Conservation (phyloP, 176 grass and related monocot genomes). For the Eragrostis curvula region DNA sequence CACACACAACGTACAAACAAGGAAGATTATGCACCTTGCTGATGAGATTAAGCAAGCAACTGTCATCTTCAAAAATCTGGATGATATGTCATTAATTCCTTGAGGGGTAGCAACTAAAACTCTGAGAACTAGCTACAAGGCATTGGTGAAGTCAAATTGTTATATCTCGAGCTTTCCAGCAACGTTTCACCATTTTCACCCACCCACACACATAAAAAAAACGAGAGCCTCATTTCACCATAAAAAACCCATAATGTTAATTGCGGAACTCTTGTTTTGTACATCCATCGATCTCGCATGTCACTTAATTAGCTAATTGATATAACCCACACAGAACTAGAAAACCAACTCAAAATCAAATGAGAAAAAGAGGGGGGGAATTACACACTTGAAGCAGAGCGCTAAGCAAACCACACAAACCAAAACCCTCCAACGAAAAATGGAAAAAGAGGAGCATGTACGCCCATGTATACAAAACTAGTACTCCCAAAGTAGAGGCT, state of each 20-base stretch:
- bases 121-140: neutral
- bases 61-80: neutral
- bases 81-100: neutral
- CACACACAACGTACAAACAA: no score
- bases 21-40: no score
- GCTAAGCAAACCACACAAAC: constrained; percentile 5
- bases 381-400: neutral
- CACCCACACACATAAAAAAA: no score
- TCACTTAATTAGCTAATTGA: neutral
- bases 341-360: neutral
- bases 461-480: neutral
- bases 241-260: neutral
- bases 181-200: no score
- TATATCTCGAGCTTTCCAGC: neutral
- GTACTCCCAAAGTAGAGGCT: constrained; percentile 58
- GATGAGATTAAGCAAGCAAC: neutral
- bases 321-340: neutral
- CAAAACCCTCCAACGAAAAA: neutral
- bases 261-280: neutral
- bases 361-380: neutral
- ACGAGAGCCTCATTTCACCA: no score
- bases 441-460: neutral
- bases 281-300: neutral
- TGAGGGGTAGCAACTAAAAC: neutral
- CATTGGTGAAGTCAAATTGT: neutral